A percentile compares a stretch with the other conserved stretches of the same genome.
phyloP scores from a whole-genome alignment of 768 basidiomycete genomes.

The Mycena galericulata region DNA sequence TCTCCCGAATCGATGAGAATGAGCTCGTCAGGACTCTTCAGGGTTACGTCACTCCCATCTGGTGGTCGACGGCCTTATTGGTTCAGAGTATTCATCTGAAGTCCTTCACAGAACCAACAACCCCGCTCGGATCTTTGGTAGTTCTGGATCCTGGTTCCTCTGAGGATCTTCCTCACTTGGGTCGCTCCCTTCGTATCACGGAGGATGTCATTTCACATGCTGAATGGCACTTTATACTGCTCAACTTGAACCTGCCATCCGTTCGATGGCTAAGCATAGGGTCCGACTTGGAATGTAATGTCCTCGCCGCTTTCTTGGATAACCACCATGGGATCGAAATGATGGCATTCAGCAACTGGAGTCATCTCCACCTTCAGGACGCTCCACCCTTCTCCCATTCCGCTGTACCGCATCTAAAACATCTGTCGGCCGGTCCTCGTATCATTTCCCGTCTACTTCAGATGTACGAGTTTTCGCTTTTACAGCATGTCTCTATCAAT shows the following conservation, averaged over 20 bases:
- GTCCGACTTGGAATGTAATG: background rate
- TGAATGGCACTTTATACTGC: constrained; percentile 11
- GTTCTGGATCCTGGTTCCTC: constrained; percentile 1
- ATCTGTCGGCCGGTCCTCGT: no score
- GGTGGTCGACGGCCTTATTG: background rate
- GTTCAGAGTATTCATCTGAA: constrained; percentile 1
- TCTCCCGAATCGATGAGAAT: constrained; percentile 9
- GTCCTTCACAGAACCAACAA: constrained; percentile 3
- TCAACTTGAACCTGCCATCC: constrained; percentile 9
- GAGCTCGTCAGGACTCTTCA: no score
- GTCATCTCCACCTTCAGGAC: no score
- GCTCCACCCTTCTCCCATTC: no score
- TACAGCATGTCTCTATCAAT: background rate
- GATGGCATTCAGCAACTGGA: no score
- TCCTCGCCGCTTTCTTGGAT: constrained; percentile 17
- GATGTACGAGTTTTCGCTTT: no score
- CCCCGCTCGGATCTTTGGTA: constrained; percentile 4
- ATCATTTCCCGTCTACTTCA: no score
- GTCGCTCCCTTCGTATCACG: no score
- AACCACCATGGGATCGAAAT: constrained; percentile 15
- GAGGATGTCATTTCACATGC: background rate
- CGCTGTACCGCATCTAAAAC: no score
- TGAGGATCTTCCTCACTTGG: no score
- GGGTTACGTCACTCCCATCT: constrained; percentile 1
- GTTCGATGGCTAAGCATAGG: constrained; percentile 14